Conservation (phyloP, 257 asterid species). For the Gardenia jasminoides region DNA sequence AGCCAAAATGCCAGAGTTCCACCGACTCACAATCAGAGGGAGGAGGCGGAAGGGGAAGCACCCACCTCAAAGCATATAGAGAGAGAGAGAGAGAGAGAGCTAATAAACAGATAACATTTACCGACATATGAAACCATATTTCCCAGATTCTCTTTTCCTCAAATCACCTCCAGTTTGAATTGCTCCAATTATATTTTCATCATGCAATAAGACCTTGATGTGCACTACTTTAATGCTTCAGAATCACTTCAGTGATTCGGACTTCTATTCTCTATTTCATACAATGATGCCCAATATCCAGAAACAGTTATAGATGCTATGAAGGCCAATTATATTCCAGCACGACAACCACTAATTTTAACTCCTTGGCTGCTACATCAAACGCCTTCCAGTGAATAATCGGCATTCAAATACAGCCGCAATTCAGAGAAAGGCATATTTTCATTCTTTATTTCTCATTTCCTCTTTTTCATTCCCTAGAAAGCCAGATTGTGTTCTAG, state of each 20-base stretch:
- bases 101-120: neutral
- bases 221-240: neutral
- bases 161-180: neutral
- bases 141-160: neutral
- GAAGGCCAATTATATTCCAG: neutral
- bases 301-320: neutral
- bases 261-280: neutral
- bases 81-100: neutral
- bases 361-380: neutral
- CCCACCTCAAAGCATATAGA: no score
- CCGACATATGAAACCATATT: neutral
- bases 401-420: neutral
- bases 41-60: no score
- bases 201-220: neutral
- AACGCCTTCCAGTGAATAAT: no score
- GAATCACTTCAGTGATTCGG: neutral
- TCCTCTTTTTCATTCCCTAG: neutral
- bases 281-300: neutral
- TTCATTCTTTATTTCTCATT: neutral
- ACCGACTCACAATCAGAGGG: neutral
- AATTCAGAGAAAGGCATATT: neutral
- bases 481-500: constrained; percentile 4
- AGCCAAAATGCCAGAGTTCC: neutral
- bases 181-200: neutral
- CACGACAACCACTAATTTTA: neutral